phyloP scores from a whole-genome alignment of 106 monocot genomes.

The Cymbidium sinense region DNA sequence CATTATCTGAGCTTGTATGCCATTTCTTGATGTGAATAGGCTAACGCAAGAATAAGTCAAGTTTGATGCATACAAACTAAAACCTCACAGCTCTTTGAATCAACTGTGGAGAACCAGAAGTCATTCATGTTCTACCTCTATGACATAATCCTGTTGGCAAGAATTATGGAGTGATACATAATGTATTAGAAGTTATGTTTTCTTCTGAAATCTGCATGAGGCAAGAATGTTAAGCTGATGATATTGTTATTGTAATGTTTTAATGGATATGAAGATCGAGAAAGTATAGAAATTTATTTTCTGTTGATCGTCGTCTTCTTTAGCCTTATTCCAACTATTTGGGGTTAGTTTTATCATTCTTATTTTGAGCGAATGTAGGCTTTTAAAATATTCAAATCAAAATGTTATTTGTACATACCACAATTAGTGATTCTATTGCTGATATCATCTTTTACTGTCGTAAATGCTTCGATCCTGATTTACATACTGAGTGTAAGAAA shows the following conservation, averaged over 20 bases:
- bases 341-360: no score
- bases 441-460: no score
- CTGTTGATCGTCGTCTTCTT: no score
- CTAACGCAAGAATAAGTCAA: conserved; percentile 9
- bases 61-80: not conserved
- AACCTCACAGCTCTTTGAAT: not conserved
- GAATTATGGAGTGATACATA: not conserved
- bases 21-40: conserved; percentile 19
- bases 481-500: no score
- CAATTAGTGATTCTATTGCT: not conserved
- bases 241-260: no score
- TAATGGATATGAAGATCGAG: no score
- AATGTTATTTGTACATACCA: not conserved
- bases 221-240: no score
- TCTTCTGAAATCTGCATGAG: no score
- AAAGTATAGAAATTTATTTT: no score
- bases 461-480: no score
- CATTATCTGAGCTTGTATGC: conserved; percentile 11
- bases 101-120: not conserved
- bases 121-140: not conserved
- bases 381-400: not conserved
- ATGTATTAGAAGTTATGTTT: no score
- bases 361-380: not conserved
- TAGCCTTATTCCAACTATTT: no score
- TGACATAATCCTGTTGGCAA: not conserved